A percentile compares a stretch with the other conserved stretches of the same genome.
These are phyloP conservation scores for Globisporangium ultimum DNA, from an alignment of 352 stramenopile species.

Conservation along the genomic window DNA sequence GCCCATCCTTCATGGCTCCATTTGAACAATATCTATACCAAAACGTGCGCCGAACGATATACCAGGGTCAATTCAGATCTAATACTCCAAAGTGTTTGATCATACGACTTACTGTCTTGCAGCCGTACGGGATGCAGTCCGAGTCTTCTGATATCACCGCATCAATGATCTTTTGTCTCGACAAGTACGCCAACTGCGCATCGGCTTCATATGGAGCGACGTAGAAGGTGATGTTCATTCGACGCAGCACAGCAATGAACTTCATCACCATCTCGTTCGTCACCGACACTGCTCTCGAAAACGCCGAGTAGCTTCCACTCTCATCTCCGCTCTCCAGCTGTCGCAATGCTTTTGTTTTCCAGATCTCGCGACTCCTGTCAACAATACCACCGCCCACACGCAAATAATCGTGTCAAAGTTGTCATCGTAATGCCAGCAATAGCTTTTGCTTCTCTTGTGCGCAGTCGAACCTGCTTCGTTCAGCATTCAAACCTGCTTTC, in stretches of 20 bases:
- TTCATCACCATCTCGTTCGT: constrained; percentile 75
- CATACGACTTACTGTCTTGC: constrained; percentile 39
- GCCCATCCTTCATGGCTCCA: constrained; percentile 85
- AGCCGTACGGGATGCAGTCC: constrained; percentile 95
- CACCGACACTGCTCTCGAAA: constrained; percentile 54
- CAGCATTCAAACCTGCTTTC: constrained; percentile 69
- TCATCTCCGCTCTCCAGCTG: constrained; percentile 21
- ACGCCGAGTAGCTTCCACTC: constrained; percentile 23
- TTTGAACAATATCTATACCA: constrained; percentile 91
- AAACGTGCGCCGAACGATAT: neutral
- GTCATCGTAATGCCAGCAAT: neutral
- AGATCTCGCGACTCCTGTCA: constrained; percentile 31
- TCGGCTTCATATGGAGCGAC: constrained; percentile 97
- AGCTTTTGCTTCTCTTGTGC: neutral
- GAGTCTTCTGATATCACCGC: constrained; percentile 96
- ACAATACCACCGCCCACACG: neutral
- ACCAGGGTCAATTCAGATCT: neutral
- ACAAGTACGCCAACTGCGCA: constrained; percentile 95
- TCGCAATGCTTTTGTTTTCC: constrained; percentile 37
- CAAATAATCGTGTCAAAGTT: constrained; percentile 4
- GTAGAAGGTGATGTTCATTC: constrained; percentile 87
- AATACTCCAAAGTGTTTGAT: neutral
- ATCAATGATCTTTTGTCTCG: constrained; percentile 85
- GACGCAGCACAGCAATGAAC: constrained; percentile 55
- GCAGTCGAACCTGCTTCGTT: constrained; percentile 34